Evolutionary conservation across 1,284 basidiomycete species (phyloP), one percentile per base, ranked within the genome.

Genomic region (Apiotrichum porosum): DNA sequence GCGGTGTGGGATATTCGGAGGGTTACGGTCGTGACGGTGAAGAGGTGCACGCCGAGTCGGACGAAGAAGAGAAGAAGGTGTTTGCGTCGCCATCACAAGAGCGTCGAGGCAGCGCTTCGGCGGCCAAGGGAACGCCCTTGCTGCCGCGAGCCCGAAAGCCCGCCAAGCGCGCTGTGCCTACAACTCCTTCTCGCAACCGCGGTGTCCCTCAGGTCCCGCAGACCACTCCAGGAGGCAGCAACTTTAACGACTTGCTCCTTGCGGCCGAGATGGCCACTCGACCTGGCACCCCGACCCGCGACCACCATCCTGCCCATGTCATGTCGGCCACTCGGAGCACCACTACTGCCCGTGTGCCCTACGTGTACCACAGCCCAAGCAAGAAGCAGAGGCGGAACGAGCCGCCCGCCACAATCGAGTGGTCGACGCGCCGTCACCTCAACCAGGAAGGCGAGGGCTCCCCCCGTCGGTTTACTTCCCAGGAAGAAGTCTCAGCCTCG

Each of bases 261-360:
- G 69, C 69, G 10, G 69, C 69, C 13, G 68, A 69, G 50, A 50
- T 72, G 54, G 69, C 67, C 10, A 68, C 62, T 30, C 52, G 67
- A 3, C 66, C 68, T 6, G 52, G 49, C 2, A 63, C 65, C 2
- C 68, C 69, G 10, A 60, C 58, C 13, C 58, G 57, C n/a, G 58
- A 51, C 3, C 52, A 46, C 9, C 35, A 23, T n/a, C 30, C 32
- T 13, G 30, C 13, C 6, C 39, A 35, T 1, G 50, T 46, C 32
- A 60, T 65, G 54, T 62, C 59, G 4, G 63, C 66, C 10, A 58
- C 68, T 5, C 43, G 65, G 12, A 58, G 55, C 18, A 66, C 66
- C 28, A 64, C 60, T 14, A 42, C 41, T 3, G n/a, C 31, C 51
- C 58, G 35, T 15, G 28, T 39, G 3, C 31, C 15, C 3, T 17